Evolutionary conservation across 1,284 basidiomycete genomes (phyloP).

Genomic region (Macrocystidia cucumis): DNA sequence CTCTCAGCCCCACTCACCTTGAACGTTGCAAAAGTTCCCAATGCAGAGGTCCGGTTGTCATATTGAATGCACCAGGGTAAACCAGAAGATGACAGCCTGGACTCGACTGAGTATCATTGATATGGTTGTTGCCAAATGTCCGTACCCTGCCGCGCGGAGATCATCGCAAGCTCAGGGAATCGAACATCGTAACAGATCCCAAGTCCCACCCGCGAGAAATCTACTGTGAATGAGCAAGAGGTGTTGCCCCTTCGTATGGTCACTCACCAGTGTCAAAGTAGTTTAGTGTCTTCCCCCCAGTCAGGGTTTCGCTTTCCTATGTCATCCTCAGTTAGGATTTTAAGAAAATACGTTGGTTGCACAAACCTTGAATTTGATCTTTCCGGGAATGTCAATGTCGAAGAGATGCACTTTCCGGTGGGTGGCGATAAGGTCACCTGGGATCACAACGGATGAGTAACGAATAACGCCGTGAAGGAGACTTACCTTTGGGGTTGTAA

Average conservation of each 20-base stretch:
- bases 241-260: neutral
- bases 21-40: slow-evolving; percentile 92
- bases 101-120: slow-evolving; percentile 6
- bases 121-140: slow-evolving; percentile 1
- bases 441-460: neutral
- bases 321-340: neutral
- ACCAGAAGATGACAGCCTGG: slow-evolving; percentile 84
- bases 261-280: slow-evolving; percentile 81
- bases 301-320: slow-evolving; percentile 91
- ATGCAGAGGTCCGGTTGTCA: slow-evolving; percentile 92
- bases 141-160: slow-evolving; percentile 79
- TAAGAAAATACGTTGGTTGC: slow-evolving; percentile 1
- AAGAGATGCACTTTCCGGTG: slow-evolving; percentile 97
- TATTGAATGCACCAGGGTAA: slow-evolving; percentile 88
- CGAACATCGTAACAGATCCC: slow-evolving; percentile 92
- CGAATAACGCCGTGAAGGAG: neutral
- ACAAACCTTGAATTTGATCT: slow-evolving; percentile 89
- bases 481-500: slow-evolving; percentile 75
- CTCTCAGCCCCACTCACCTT: slow-evolving; percentile 39
- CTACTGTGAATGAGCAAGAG: neutral
- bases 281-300: slow-evolving; percentile 71
- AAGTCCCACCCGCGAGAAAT: slow-evolving; percentile 81
- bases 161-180: slow-evolving; percentile 94
- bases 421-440: slow-evolving; percentile 79
- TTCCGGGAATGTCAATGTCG: slow-evolving; percentile 96